phyloP scores from a whole-genome alignment of 169 alveolate genomes.

The Plasmodium coatneyi region DNA sequence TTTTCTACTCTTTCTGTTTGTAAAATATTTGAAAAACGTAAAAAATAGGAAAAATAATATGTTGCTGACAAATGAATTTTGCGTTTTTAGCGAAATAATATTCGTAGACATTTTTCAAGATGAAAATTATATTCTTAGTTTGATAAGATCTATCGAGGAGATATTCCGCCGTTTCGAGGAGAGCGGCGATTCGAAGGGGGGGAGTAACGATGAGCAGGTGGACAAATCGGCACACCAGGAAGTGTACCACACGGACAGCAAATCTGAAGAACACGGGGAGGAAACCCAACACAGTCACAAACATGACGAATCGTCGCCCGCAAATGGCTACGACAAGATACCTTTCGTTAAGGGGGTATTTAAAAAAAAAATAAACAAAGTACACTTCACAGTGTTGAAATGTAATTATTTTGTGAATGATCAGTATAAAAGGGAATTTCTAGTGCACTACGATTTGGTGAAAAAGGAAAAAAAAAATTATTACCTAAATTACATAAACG shows the following conservation, averaged over 20 bases:
- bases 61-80: constrained; percentile 42
- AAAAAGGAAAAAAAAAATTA: constrained; percentile 61
- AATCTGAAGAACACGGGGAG: neutral
- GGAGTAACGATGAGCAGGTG: neutral
- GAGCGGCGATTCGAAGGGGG: neutral
- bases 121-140: constrained; percentile 31
- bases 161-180: constrained; percentile 18
- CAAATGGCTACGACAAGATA: neutral
- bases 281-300: neutral
- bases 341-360: constrained; percentile 33
- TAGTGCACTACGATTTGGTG: constrained; percentile 16
- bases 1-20: constrained; percentile 41
- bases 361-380: constrained; percentile 42
- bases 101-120: constrained; percentile 46
- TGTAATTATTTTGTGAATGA: constrained; percentile 60
- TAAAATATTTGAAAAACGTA: constrained; percentile 52
- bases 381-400: constrained; percentile 31
- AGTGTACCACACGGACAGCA: neutral
- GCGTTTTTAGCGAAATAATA: constrained; percentile 54
- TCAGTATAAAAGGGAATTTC: constrained; percentile 2
- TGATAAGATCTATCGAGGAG: constrained; percentile 7
- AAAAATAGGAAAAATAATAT: constrained; percentile 41
- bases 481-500: constrained; percentile 62
- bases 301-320: neutral
- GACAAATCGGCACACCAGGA: neutral